These are phyloP conservation scores for Alternaria ventricosa DNA, from an alignment of 2,329 filamentous ascomycete genomes.

Conservation along the genomic window DNA sequence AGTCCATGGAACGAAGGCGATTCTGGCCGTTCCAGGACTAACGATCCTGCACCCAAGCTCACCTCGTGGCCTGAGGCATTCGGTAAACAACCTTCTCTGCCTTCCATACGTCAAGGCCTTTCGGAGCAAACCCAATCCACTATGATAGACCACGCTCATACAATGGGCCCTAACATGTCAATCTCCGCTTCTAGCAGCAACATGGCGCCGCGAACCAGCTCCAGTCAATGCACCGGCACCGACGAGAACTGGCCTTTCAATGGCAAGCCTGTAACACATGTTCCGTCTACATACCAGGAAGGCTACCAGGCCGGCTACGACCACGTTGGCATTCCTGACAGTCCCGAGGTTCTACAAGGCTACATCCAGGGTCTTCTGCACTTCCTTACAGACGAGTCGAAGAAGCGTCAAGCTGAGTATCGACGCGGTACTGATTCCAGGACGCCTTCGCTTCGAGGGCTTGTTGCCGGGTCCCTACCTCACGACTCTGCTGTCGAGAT, in stretches of 20 bases:
- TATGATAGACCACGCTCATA: conserved; percentile 13
- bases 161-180: conserved; percentile 2
- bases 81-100: conserved; percentile 28
- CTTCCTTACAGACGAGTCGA: conserved; percentile 38
- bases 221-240: conserved; percentile 25
- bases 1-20: conserved; percentile 45
- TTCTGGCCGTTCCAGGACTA: conserved; percentile 25
- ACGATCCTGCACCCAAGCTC: conserved; percentile 33
- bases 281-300: conserved; percentile 46
- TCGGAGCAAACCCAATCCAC: conserved; percentile 4
- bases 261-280: conserved; percentile 26
- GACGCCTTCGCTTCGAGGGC: conserved; percentile 35
- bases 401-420: conserved; percentile 23
- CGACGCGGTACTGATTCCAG: conserved; percentile 18
- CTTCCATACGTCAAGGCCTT: conserved; percentile 24
- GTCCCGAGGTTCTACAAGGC: conserved; percentile 41
- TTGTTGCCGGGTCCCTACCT: conserved; percentile 29
- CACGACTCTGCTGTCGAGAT: conserved; percentile 40
- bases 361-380: conserved; percentile 42
- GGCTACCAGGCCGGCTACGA: conserved; percentile 48
- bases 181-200: conserved; percentile 21
- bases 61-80: conserved; percentile 42
- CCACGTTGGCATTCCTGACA: conserved; percentile 42
- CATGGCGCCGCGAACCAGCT: conserved; percentile 13
- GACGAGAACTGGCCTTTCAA: conserved; percentile 33